Percentiles rank a stretch among this genome's conserved stretches.
Conservation (phyloP, 108 stramenopile species). For the Aurantiochytrium sp. region DNA sequence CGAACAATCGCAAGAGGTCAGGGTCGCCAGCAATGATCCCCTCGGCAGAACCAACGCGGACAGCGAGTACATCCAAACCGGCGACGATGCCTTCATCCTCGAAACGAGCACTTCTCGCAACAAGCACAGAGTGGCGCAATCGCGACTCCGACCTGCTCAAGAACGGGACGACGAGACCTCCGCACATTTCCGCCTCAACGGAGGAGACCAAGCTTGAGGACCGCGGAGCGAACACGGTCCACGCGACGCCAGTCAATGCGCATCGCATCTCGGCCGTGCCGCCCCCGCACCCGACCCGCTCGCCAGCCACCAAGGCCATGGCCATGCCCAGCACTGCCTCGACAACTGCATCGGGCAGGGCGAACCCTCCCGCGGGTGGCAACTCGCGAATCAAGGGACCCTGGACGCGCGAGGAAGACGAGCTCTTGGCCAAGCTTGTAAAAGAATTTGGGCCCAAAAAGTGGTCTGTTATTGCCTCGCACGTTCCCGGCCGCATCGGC, state of each 20-base stretch:
- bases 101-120: neutral
- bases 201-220: neutral
- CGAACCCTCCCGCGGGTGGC: neutral
- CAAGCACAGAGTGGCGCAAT: slow-evolving; percentile 14
- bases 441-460: slow-evolving; percentile 18
- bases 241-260: neutral
- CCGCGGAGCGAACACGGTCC: neutral
- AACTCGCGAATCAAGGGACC: slow-evolving; percentile 27
- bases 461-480: slow-evolving; percentile 24
- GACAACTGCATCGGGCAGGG: neutral
- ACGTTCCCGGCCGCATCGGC: slow-evolving; percentile 23
- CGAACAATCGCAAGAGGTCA: neutral
- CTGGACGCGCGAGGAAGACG: slow-evolving; percentile 27
- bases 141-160: neutral
- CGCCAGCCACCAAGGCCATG: neutral
- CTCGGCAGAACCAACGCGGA: neutral
- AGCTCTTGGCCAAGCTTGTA: slow-evolving; percentile 14
- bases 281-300: neutral
- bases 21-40: neutral
- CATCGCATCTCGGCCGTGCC: neutral
- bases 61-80: neutral
- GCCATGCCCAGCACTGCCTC: neutral
- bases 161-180: no score
- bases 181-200: neutral
- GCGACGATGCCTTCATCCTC: neutral